Evolutionary conservation across 1,139 yeast species (phyloP).

Genomic region (Kurtzmaniella natalensis): DNA sequence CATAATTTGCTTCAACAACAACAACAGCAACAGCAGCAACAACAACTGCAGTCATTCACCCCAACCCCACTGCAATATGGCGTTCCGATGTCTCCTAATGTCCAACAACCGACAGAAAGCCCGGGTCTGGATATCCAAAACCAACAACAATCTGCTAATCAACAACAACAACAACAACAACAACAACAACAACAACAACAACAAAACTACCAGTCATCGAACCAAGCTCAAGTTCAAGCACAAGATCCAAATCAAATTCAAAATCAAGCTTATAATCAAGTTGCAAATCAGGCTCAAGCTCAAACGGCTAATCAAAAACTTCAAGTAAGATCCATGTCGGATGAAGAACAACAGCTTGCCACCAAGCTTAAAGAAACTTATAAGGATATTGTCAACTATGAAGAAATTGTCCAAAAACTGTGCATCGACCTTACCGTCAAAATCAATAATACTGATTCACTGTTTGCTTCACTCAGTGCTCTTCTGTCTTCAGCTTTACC

Average conservation of each 20-base stretch:
- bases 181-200: constrained; percentile 8
- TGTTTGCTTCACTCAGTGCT: neutral
- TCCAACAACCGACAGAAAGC: constrained; percentile 3
- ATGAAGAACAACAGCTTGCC: constrained; percentile 68
- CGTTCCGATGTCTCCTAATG: constrained; percentile 36
- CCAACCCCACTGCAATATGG: constrained; percentile 44
- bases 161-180: constrained; percentile 3
- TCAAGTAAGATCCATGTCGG: constrained; percentile 40
- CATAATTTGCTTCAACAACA: constrained; percentile 13
- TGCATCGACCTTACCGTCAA: constrained; percentile 53
- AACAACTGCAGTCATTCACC: constrained; percentile 20
- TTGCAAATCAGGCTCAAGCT: constrained; percentile 10
- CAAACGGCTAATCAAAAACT: constrained; percentile 11
- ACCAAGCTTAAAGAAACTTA: constrained; percentile 71
- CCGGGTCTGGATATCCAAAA: constrained; percentile 1
- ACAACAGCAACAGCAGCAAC: constrained; percentile 5
- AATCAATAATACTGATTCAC: constrained; percentile 26
- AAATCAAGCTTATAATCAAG: neutral
- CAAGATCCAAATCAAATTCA: neutral
- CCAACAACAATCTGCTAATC: constrained; percentile 3
- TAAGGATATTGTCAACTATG: constrained; percentile 61
- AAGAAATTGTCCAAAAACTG: constrained; percentile 65
- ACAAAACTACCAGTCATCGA: constrained; percentile 6
- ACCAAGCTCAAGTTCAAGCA: constrained; percentile 1
- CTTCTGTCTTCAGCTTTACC: constrained; percentile 2